Evolutionary conservation across 495 filamentous ascomycete species (phyloP), one percentile per base, ranked within the genome.

Genomic region (Pseudoneurospora amorphoporcata): DNA sequence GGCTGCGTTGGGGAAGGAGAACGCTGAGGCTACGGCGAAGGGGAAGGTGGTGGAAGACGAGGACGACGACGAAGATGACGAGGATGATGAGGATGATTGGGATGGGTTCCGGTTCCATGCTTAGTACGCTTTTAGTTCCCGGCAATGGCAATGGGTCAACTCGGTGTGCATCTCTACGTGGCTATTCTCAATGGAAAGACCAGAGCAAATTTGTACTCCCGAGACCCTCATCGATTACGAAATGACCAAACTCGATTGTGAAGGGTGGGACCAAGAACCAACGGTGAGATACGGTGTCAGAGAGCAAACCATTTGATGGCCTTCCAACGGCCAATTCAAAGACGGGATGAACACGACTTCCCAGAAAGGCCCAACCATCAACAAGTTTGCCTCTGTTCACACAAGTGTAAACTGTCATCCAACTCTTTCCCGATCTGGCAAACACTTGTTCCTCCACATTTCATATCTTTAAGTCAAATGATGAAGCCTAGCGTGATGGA

Each of bases 21-120:
- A 86, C 37, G 79, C 76, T 39, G 79, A 74, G 7, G 82, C 81
- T 12, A 70, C 39, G 40, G 14, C 39, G 3, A 38, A 58, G 8
- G 35, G 37, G 4, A 65, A 32, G n/a, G 83, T 83, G 8, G 84
- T 84, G 8, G 76, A 74, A 1, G 78, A 75, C 3, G 78, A 77
- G 0, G 78, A 81, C 35, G 35, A 37, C 35, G 35, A 88, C 0
- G 88, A 90, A 2, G 88, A 89, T 3, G 87, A 87, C 2, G 88
- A 89, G 0, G 86, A 88, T 1, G 86, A 88, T 5, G 87, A 88
- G 0, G 84, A 86, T 12, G 87, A 87, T 39, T 93, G 89, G 89
- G 90, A 90, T 80, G 88, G 88, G 68, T 94, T 92, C 85, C 81
- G 89, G 72, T 90, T 92, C 76, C 86, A 86, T 39, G 76, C 75